Percentiles rank a stretch among this genome's conserved stretches.
phyloP scores from a whole-genome alignment of 1,284 basidiomycete genomes.

The Microbotryum intermedium region DNA sequence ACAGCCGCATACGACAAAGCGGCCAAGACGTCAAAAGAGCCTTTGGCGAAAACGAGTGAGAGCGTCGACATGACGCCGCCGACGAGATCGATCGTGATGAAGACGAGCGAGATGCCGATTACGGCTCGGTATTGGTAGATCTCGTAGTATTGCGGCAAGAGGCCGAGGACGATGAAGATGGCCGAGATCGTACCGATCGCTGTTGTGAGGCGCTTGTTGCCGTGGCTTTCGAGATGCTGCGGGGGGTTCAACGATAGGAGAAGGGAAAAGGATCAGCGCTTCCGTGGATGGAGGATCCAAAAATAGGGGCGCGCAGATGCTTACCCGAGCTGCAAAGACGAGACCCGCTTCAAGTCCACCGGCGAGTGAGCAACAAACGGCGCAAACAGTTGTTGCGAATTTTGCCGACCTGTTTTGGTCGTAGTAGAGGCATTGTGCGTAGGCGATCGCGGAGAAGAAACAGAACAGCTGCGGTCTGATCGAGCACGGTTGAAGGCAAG shows the following conservation, averaged over 20 bases:
- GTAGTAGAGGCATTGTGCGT: constrained; percentile 15
- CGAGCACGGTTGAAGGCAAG: not conserved
- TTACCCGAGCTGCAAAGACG: constrained; percentile 8
- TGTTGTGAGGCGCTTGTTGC: not conserved
- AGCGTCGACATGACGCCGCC: constrained; percentile 16
- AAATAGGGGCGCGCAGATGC: not conserved
- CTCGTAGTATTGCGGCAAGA: constrained; percentile 12
- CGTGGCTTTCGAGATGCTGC: not conserved
- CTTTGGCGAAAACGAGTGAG: constrained; percentile 6
- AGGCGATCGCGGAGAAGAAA: constrained; percentile 7
- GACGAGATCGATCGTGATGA: constrained; percentile 14
- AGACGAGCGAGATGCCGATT: constrained; percentile 16
- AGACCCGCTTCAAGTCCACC: constrained; percentile 9
- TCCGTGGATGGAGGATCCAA: no score
- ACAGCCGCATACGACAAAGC: constrained; percentile 7
- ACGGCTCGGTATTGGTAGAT: constrained; percentile 12
- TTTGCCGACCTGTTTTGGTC: not conserved
- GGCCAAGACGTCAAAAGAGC: constrained; percentile 10
- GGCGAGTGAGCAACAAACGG: not conserved
- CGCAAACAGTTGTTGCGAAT: not conserved
- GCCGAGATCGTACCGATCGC: constrained; percentile 7
- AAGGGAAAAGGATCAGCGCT: no score
- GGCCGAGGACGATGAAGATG: constrained; percentile 10
- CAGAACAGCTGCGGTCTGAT: constrained; percentile 14
- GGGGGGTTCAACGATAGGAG: no score